Conservation (phyloP, 495 filamentous ascomycete species). For the Penicillium fimorum region DNA sequence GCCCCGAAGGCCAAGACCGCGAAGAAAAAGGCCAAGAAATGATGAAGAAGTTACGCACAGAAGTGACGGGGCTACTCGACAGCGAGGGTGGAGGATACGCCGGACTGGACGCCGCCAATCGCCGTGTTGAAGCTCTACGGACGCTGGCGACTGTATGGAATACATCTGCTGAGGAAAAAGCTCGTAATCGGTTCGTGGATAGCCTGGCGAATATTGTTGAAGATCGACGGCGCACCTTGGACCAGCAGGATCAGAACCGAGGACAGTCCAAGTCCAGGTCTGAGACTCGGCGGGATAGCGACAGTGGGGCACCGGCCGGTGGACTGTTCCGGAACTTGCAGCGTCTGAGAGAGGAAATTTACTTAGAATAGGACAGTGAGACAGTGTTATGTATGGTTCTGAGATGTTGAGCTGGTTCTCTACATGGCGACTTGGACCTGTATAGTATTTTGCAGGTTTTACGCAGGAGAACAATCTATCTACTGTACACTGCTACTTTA, state of each 20-base stretch:
- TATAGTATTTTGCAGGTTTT: slow-evolving; percentile 1
- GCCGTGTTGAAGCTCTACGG: slow-evolving; percentile 69
- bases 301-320: slow-evolving; percentile 56
- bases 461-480: not conserved
- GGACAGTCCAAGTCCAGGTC: slow-evolving; percentile 18
- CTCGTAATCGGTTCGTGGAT: slow-evolving; percentile 77
- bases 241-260: slow-evolving; percentile 43
- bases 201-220: slow-evolving; percentile 61
- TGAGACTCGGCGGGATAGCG: slow-evolving; percentile 34
- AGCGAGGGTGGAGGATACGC: slow-evolving; percentile 40
- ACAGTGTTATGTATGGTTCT: not conserved
- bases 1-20: slow-evolving; percentile 58
- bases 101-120: slow-evolving; percentile 63
- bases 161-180: slow-evolving; percentile 89
- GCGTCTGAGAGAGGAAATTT: slow-evolving; percentile 73
- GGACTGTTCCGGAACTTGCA: slow-evolving; percentile 80
- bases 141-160: slow-evolving; percentile 79
- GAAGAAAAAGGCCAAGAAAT: slow-evolving; percentile 80
- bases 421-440: slow-evolving; percentile 1
- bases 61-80: slow-evolving; percentile 67
- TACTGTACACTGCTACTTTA: no score
- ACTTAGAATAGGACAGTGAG: slow-evolving; percentile 45
- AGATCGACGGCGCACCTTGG: slow-evolving; percentile 54
- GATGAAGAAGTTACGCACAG: slow-evolving; percentile 62
- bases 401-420: slow-evolving; percentile 6